Base-by-base conservation (phyloP, 352 stramenopile genomes). In the Pythium periplocum region DNA sequence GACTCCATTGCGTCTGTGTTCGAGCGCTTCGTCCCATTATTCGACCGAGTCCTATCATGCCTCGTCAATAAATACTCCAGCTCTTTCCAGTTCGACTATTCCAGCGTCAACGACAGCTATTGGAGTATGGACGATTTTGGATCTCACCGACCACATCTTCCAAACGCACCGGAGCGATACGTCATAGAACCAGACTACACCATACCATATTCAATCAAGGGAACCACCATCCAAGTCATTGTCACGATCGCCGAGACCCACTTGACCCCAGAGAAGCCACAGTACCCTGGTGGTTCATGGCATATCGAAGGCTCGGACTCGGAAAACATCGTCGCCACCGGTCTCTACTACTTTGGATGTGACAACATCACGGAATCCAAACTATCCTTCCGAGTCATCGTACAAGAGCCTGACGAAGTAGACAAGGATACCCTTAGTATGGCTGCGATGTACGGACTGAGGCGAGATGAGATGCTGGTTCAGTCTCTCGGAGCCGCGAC, bases 361-460 rank as follows among this genome's bases (percentile, higher is more conserved):
- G 56, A 67, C 9, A 75, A 72, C 49, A 69, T 75, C 52, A 69
- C 62, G n/a, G 48, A 64, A 41, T 66, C 67, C 7, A 53, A 45
- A 11, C 55, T 75, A 1, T 44, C 47, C 17, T 69, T 75, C 54
- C 59, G 66, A 5, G 32, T 45, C 2, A 55, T 50, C 10, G 59
- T 64, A 36, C 44, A 48, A 1, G 53, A 58, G 30, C 60, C 59
- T 12, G 45, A 59, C 0, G 62, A 62, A n/a, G 45, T 59, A 33
- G 38, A 65, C 31, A 45, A 57, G 35, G 55, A 68, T 30, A 48
- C 34, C 4, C 11, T 59, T 3, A 52, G 57, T 3, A 63, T 66
- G 49, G 37, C 40, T 1, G 49, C 45, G 7, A 50, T 55, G 17
- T 66, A 62, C 38, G 62, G 52, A 0, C 38, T 62, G 2, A 5